Evolutionary conservation across 2,329 filamentous ascomycete genomes (phyloP).

Genomic region (Elsinoe arachidis): DNA sequence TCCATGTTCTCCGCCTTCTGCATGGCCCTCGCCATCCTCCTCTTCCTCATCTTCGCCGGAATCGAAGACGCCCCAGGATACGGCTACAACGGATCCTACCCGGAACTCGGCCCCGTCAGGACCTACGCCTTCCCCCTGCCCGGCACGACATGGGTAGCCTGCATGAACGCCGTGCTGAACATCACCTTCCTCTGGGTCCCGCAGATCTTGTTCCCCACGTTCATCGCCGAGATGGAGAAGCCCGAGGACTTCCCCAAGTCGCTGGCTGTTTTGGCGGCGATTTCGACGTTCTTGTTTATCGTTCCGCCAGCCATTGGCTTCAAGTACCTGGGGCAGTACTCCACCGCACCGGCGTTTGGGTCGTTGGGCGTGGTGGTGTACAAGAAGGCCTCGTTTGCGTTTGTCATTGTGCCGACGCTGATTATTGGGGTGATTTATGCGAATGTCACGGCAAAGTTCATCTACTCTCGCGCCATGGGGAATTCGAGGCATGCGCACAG

Average conservation of each 20-base stretch:
- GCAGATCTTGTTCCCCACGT: slow-evolving; percentile 45
- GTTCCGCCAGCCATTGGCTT: slow-evolving; percentile 43
- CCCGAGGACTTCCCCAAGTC: slow-evolving; percentile 45
- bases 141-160: slow-evolving; percentile 40
- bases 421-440: slow-evolving; percentile 44
- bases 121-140: slow-evolving; percentile 42
- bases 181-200: slow-evolving; percentile 45
- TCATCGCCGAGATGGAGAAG: slow-evolving; percentile 43
- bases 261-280: slow-evolving; percentile 37
- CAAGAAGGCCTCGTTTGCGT: slow-evolving; percentile 43
- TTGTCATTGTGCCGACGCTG: slow-evolving; percentile 43
- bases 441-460: slow-evolving; percentile 41
- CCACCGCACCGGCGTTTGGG: slow-evolving; percentile 43
- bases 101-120: slow-evolving; percentile 34
- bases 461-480: slow-evolving; percentile 38
- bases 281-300: slow-evolving; percentile 42
- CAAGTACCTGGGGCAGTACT: slow-evolving; percentile 41
- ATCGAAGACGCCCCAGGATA: slow-evolving; percentile 31
- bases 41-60: slow-evolving; percentile 42
- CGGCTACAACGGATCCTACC: slow-evolving; percentile 41
- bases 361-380: slow-evolving; percentile 36
- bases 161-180: slow-evolving; percentile 44
- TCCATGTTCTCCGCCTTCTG: slow-evolving; percentile 42
- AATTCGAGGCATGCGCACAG: slow-evolving; percentile 38
- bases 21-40: slow-evolving; percentile 42